phyloP scores from a whole-genome alignment of 352 stramenopile species.

The Pythium coloratum region DNA sequence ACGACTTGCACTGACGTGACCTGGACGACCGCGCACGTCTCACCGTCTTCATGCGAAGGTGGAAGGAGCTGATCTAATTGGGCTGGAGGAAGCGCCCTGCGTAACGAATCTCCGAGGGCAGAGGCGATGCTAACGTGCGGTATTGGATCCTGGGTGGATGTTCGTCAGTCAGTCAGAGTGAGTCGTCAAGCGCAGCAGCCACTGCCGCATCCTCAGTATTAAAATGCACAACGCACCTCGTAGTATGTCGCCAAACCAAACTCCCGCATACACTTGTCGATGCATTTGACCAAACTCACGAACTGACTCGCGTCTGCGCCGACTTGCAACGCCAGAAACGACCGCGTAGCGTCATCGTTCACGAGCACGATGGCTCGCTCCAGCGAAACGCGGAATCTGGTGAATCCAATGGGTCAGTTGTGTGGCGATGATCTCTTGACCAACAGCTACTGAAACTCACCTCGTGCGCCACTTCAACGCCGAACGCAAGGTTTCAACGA shows the following conservation, averaged over 20 bases:
- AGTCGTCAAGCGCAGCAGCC: slow-evolving; percentile 42
- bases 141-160: slow-evolving; percentile 56
- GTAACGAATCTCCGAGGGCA: slow-evolving; percentile 49
- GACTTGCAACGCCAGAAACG: slow-evolving; percentile 66
- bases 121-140: slow-evolving; percentile 82
- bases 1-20: slow-evolving; percentile 54
- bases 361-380: slow-evolving; percentile 42
- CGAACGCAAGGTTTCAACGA: slow-evolving; percentile 61
- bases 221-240: slow-evolving; percentile 36
- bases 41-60: slow-evolving; percentile 18
- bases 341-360: slow-evolving; percentile 77
- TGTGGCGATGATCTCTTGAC: not conserved
- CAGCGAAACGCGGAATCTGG: slow-evolving; percentile 53
- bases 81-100: slow-evolving; percentile 35
- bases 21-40: slow-evolving; percentile 7
- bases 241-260: slow-evolving; percentile 63
- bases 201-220: slow-evolving; percentile 22
- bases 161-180: slow-evolving; percentile 9
- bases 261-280: slow-evolving; percentile 60
- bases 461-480: slow-evolving; percentile 71
- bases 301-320: slow-evolving; percentile 36
- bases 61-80: slow-evolving; percentile 32
- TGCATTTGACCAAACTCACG: slow-evolving; percentile 44
- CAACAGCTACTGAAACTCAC: slow-evolving; percentile 27
- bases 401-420: not conserved